phyloP scores from a whole-genome alignment of 352 stramenopile species.

The Phytopythium vexans region DNA sequence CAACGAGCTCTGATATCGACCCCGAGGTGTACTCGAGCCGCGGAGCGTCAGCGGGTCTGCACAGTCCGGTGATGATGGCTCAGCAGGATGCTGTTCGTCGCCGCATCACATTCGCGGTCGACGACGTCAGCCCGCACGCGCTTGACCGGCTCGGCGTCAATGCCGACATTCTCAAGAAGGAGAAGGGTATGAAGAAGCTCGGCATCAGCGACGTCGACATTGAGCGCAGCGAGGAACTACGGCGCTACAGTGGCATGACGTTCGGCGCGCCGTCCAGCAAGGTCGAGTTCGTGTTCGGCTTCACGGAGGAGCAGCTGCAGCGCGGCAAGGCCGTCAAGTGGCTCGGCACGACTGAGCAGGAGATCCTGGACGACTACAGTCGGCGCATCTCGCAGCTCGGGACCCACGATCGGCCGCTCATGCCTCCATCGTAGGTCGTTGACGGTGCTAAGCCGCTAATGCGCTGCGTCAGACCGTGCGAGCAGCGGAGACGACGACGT shows the following conservation, averaged over 20 bases:
- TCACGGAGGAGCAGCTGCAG: slow-evolving; percentile 56
- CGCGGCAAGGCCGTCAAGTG: slow-evolving; percentile 55
- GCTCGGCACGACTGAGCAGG: slow-evolving; percentile 52
- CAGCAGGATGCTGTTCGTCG: slow-evolving; percentile 4
- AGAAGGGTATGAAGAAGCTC: slow-evolving; percentile 78
- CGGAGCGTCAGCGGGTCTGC: not conserved
- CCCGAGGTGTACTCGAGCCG: not conserved
- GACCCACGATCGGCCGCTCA: slow-evolving; percentile 2
- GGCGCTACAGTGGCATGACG: slow-evolving; percentile 45
- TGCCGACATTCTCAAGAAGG: slow-evolving; percentile 55
- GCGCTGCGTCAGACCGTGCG: too few relatives aligned
- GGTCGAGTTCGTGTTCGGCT: slow-evolving; percentile 60
- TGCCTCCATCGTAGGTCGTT: too few relatives aligned
- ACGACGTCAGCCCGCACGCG: slow-evolving; percentile 41
- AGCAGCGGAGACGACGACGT: too few relatives aligned
- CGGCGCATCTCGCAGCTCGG: slow-evolving; percentile 47
- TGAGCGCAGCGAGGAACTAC: slow-evolving; percentile 40
- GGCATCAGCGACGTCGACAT: slow-evolving; percentile 69
- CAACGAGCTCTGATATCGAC: not conserved
- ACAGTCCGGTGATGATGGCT: not conserved
- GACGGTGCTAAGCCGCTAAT: too few relatives aligned
- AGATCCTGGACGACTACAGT: slow-evolving; percentile 64
- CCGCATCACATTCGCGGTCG: slow-evolving; percentile 21
- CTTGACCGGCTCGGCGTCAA: slow-evolving; percentile 62
- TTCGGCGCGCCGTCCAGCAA: slow-evolving; percentile 30